These are phyloP conservation scores for Ustilago nuda DNA, from an alignment of 1,284 basidiomycete genomes.

Conservation along the genomic window DNA sequence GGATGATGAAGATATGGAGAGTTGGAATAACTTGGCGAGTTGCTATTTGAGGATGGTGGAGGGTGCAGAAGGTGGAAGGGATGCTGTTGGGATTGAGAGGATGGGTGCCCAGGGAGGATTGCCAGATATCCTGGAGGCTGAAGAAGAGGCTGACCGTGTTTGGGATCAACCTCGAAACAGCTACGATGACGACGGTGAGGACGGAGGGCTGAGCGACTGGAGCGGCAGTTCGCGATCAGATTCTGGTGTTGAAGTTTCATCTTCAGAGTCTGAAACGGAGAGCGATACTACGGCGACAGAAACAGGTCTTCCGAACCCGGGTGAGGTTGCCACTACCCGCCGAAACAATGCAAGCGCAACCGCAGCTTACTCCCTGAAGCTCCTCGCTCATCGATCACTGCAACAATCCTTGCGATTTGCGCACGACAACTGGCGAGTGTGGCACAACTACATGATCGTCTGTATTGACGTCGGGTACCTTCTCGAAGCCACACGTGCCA, in stretches of 20 bases:
- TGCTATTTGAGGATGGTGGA: conserved; percentile 78
- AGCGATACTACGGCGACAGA: conserved; percentile 45
- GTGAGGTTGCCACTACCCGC: conserved; percentile 1
- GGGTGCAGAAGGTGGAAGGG: conserved; percentile 20
- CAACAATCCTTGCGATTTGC: conserved; percentile 85
- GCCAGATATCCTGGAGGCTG: conserved; percentile 49
- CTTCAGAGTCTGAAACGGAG: conserved; percentile 33
- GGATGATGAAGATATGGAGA: conserved; percentile 96
- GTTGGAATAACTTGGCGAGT: conserved; percentile 97
- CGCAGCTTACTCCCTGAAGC: conserved; percentile 75
- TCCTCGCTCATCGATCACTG: conserved; percentile 92
- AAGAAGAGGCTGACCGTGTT: conserved; percentile 48
- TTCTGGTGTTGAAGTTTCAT: conserved; percentile 48
- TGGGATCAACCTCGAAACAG: conserved; percentile 22
- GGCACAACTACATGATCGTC: conserved; percentile 97
- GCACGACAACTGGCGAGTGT: conserved; percentile 96
- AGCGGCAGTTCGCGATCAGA: conserved; percentile 48
- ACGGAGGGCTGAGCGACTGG: conserved; percentile 40
- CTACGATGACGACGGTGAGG: conserved; percentile 19
- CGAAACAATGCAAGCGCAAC: conserved; percentile 10
- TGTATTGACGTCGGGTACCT: conserved; percentile 92
- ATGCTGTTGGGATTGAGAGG: conserved; percentile 41
- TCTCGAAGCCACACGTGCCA: conserved; percentile 84
- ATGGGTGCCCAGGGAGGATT: conserved; percentile 33
- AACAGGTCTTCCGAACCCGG: conserved; percentile 30